phyloP scores from a whole-genome alignment of 2,329 filamentous ascomycete genomes.

The Penicillium thymicola region DNA sequence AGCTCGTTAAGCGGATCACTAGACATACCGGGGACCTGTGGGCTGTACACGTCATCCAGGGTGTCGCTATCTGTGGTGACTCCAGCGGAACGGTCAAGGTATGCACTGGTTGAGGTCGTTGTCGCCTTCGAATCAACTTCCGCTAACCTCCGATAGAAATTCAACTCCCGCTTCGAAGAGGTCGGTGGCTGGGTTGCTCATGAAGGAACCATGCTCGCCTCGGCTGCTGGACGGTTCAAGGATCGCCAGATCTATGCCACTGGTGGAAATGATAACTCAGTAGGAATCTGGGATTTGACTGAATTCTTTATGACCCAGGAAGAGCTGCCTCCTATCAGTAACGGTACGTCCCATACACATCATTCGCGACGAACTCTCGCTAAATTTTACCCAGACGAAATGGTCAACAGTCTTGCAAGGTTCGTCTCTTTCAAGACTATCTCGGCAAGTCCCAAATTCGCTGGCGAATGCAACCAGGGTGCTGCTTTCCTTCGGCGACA shows the following conservation, averaged over 20 bases:
- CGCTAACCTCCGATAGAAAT: slow-evolving; percentile 49
- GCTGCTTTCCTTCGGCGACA: slow-evolving; percentile 86
- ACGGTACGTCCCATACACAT: slow-evolving; percentile 43
- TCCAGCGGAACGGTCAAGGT: slow-evolving; percentile 84
- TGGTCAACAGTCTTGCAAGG: slow-evolving; percentile 70
- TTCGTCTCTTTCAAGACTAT: slow-evolving; percentile 92
- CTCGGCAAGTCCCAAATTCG: slow-evolving; percentile 79
- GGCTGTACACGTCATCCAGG: slow-evolving; percentile 79
- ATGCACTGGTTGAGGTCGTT: slow-evolving; percentile 32
- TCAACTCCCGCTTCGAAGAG: slow-evolving; percentile 79
- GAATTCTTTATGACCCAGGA: slow-evolving; percentile 51
- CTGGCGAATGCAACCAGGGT: slow-evolving; percentile 87
- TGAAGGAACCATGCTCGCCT: slow-evolving; percentile 80
- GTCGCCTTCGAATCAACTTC: background rate
- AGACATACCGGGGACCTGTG: slow-evolving; percentile 79
- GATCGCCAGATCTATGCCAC: slow-evolving; percentile 84
- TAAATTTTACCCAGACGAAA: slow-evolving; percentile 47
- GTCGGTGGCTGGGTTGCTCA: slow-evolving; percentile 78
- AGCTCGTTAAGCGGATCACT: slow-evolving; percentile 82
- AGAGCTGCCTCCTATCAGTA: slow-evolving; percentile 52
- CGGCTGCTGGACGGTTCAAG: slow-evolving; percentile 67
- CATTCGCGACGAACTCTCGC: background rate
- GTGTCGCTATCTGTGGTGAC: slow-evolving; percentile 82
- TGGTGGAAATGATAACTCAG: slow-evolving; percentile 84
- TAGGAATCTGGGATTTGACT: slow-evolving; percentile 81